These are phyloP conservation scores for Tricholoma sp. DNA, from an alignment of 768 basidiomycete species.

Conservation along the genomic window DNA sequence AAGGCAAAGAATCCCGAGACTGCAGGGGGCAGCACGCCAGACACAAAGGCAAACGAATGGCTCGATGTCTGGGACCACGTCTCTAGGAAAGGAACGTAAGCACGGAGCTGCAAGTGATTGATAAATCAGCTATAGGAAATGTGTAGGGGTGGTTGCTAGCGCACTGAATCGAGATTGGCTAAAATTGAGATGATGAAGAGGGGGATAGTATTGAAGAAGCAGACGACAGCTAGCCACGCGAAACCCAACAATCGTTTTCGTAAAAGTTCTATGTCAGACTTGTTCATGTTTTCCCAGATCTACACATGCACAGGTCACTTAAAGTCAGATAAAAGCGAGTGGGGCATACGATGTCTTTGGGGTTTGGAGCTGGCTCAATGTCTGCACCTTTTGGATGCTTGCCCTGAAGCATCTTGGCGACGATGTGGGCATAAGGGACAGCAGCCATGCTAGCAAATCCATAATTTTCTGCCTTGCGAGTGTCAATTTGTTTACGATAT, in stretches of 20 bases:
- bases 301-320: conserved; percentile 19
- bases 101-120: conserved; percentile 42
- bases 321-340: conserved; percentile 1
- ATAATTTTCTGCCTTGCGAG: conserved; percentile 80
- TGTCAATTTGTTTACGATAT: conserved; percentile 66
- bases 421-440: conserved; percentile 83
- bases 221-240: conserved; percentile 68
- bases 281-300: conserved; percentile 91
- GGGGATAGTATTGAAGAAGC: conserved; percentile 94
- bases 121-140: conserved; percentile 2
- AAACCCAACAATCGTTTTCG: conserved; percentile 75
- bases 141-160: conserved; percentile 16
- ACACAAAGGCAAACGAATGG: conserved; percentile 73
- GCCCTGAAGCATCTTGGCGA: conserved; percentile 61
- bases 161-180: conserved; percentile 82
- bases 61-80: conserved; percentile 62
- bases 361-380: conserved; percentile 78
- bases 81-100: conserved; percentile 72
- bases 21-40: conserved; percentile 89
- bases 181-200: conserved; percentile 85
- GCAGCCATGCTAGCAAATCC: conserved; percentile 91
- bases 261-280: conserved; percentile 57
- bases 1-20: conserved; percentile 87
- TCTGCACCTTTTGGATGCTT: conserved; percentile 73
- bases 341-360: conserved; percentile 69